These are phyloP conservation scores for Flaveria ramosissima DNA, from an alignment of 129 eudicot genomes.

Conservation along the genomic window DNA sequence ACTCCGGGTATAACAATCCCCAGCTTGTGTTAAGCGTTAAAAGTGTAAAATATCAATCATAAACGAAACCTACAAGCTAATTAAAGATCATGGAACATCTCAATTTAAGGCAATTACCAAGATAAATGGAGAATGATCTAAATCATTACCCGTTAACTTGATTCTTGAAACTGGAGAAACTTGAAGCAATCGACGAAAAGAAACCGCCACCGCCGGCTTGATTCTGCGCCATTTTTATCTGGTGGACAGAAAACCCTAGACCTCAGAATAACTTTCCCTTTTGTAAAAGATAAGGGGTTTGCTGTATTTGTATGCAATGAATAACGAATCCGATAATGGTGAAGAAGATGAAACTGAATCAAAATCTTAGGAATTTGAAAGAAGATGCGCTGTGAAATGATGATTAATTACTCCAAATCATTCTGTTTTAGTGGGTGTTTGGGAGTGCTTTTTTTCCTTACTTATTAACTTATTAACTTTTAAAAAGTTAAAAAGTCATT, in stretches of 20 bases:
- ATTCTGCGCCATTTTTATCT: conserved; percentile 47
- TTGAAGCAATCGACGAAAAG: conserved; percentile 55
- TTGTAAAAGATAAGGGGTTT: conserved; percentile 20
- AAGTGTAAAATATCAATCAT: background rate
- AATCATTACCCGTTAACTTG: conserved; percentile 54
- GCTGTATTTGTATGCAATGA: background rate
- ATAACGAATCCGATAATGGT: conserved; percentile 22
- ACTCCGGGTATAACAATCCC: too few relatives aligned
- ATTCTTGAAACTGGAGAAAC: conserved; percentile 51
- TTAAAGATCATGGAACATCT: conserved; percentile 13
- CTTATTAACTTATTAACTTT: too few relatives aligned
- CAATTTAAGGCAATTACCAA: conserved; percentile 15
- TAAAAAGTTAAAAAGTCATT: too few relatives aligned
- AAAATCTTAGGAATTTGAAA: conserved; percentile 7
- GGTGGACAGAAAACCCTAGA: conserved; percentile 32
- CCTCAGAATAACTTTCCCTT: background rate
- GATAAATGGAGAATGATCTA: background rate
- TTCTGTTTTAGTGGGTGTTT: too few relatives aligned
- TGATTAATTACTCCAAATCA: background rate
- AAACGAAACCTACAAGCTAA: background rate
- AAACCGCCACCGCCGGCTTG: conserved; percentile 35
- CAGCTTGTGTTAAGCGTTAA: background rate
- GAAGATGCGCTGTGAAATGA: conserved; percentile 7
- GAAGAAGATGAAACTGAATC: conserved; percentile 15
- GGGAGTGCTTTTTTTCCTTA: too few relatives aligned